Conservation (phyloP, 352 stramenopile genomes). For the Phytophthora nicotianae region DNA sequence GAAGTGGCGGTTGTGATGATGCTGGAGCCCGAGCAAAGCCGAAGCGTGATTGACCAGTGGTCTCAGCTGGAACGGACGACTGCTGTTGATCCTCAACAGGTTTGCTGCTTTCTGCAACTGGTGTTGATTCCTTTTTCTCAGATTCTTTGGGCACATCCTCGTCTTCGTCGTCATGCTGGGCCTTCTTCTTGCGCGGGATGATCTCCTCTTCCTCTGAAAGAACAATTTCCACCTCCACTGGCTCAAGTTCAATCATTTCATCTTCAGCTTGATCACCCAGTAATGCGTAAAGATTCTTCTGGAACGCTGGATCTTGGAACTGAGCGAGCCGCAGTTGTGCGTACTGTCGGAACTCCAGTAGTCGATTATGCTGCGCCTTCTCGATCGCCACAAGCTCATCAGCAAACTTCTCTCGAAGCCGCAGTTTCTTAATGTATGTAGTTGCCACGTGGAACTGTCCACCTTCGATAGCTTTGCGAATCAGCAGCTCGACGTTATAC, state of each 20-base stretch:
- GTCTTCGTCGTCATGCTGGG: conserved; percentile 15
- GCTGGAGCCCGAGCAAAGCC: conserved; percentile 51
- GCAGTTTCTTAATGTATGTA: conserved; percentile 84
- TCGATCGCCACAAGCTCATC: conserved; percentile 68
- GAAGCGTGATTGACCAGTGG: conserved; percentile 49
- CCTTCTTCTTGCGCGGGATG: conserved; percentile 45
- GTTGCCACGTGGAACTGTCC: conserved; percentile 78
- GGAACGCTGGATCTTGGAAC: conserved; percentile 44
- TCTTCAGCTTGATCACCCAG: conserved; percentile 49
- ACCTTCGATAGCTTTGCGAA: conserved; percentile 58
- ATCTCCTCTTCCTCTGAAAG: conserved; percentile 67
- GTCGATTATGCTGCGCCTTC: conserved; percentile 47
- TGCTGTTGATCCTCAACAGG: conserved; percentile 21
- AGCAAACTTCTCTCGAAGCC: conserved; percentile 62
- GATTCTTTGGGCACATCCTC: conserved; percentile 12
- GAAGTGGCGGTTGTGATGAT: conserved; percentile 10
- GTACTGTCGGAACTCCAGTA: conserved; percentile 72
- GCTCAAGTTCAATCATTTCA: conserved; percentile 56
- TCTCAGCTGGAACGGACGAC: conserved; percentile 6
- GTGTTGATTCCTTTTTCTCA: conserved; percentile 6
- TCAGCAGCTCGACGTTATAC: conserved; percentile 59
- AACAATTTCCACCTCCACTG: conserved; percentile 56
- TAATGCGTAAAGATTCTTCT: conserved; percentile 47
- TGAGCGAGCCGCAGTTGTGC: conserved; percentile 51
- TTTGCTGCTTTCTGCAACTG: conserved; percentile 9